phyloP scores from a whole-genome alignment of 23 red algal genomes.

The Agarophyton chilense region DNA sequence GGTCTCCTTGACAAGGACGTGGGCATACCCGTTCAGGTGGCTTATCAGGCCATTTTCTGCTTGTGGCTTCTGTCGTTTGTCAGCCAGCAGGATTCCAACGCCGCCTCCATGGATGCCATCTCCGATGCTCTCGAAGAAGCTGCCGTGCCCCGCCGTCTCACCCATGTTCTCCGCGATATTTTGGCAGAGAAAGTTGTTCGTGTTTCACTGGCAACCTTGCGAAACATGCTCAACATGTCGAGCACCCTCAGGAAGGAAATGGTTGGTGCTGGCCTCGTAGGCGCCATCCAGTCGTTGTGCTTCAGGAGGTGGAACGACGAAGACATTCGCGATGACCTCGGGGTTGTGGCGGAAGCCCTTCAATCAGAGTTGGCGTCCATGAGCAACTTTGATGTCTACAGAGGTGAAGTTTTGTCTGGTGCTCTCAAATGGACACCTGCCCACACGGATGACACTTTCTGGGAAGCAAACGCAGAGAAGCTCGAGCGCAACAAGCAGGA shows the following conservation, averaged over 20 bases:
- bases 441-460: constrained; percentile 85
- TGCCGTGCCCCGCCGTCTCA: constrained; percentile 69
- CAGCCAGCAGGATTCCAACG: background rate
- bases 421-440: constrained; percentile 92
- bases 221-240: constrained; percentile 71
- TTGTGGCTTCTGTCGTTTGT: constrained; percentile 92
- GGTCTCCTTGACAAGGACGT: constrained; percentile 52
- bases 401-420: constrained; percentile 81
- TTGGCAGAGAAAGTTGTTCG: constrained; percentile 85
- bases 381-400: constrained; percentile 93
- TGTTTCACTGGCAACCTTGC: constrained; percentile 73
- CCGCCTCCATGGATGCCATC: constrained; percentile 27
- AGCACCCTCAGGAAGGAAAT: constrained; percentile 83
- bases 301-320: constrained; percentile 81
- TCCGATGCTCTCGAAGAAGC: constrained; percentile 75
- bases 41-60: constrained; percentile 83
- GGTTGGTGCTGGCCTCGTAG: constrained; percentile 90
- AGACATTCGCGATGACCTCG: constrained; percentile 82
- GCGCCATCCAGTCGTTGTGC: constrained; percentile 50
- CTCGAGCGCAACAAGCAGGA: constrained; percentile 82
- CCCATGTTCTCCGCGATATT: constrained; percentile 61
- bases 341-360: constrained; percentile 61
- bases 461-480: constrained; percentile 82
- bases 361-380: constrained; percentile 76
- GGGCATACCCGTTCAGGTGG: constrained; percentile 60